Evolutionary conservation across 2,329 filamentous ascomycete species (phyloP), one percentile per base, ranked within the genome.

Genomic region (Fusarium sp.): DNA sequence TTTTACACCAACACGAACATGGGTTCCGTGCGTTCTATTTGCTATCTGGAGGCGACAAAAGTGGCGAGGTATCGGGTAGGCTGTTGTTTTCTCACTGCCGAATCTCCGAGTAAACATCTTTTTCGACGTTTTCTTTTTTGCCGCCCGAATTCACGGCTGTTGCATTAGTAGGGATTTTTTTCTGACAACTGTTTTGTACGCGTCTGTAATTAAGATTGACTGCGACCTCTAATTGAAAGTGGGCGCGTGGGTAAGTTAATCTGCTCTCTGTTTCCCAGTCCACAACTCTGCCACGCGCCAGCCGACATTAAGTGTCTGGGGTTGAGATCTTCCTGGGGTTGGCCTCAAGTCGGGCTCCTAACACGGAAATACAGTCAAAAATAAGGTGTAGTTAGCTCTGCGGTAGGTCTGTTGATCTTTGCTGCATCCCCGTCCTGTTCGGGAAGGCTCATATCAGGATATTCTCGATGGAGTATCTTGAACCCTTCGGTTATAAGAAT

Each of bases 31-130:
- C 28, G 5, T 10, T 31, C 10, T 31, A 31, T 31, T 31, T 31
- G 28, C 10, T 36, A 36, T 36, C 34, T 17, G 17, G 34, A 15
- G 17, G 34, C 34, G 14, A 11, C 28, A 31, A 31, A 36, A 17
- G 45, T 62, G 57, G 59, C 59, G 9, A 62, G 58, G 44, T 63
- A 63, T 36, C 34, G 34, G 34, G 34, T 36, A 36, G 38, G 43
- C 28, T 19, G 9, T 3, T 24, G 33, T 31, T 31, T 31, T 31
- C 10, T 31, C 3, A 31, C 28, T 31, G 28, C 28, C 28, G 28
- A 31, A 31, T 31, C 10, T 31, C 28, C 28, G 28, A 31, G 10
- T 13, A 31, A 31, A 13, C 21, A n/a, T 53, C 7, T 49, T 21
- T 26, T 7, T 13, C 28, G 19, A 13, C 13, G 7, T 31, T 31